Evolutionary conservation across 768 basidiomycete species (phyloP), one percentile per base, ranked within the genome.

Genomic region (Amyloporia xantha): DNA sequence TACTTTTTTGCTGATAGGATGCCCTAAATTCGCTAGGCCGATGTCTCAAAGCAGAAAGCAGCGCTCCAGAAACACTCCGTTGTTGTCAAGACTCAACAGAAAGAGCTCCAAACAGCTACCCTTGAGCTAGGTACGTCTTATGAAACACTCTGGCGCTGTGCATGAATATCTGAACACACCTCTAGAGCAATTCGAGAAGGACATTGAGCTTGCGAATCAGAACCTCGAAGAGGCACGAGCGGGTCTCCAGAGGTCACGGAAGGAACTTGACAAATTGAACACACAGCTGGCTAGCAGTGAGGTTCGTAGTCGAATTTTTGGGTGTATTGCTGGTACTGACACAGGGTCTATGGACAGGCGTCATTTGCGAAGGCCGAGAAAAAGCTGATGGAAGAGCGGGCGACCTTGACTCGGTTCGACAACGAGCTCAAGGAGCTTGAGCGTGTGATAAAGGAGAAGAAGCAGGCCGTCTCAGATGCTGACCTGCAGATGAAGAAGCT

Each of bases 341-440:
- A 17, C 20, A n/a, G n/a, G 27, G 17, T 15, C 27, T 47, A 13
- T 20, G 13, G 27, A 13, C 23, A 90, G 82, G 70, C 69, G 39
- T 66, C 73, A 12, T 78, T 85, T 55, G 71, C 78, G 25, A 74
- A 78, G 52, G 87, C 86, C 1, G 84, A 91, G 52, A 69, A 68
- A 2, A 82, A 79, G 54, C 77, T 97, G 11, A 74, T 82, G 51
- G 85, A 91, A 54, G 96, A 98, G 65, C 83, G 85, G 19, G 91
- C 91, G 4, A 86, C 89, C 5, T 75, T 98, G 10, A 82, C 80
- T 17, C 81, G 88, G 2, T 98, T 94, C 65, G 92, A 95, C 59
- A 78, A 80, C 35, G 94, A 98, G 65, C 68, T 99, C 52, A 83
- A 84, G 50, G 83, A 82, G 26, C 81, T 98, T 1, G 91, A 94